Evolutionary conservation across 2,329 filamentous ascomycete genomes (phyloP), one percentile per base, ranked within the genome.

Genomic region (Aureobasidium melanogenum): DNA sequence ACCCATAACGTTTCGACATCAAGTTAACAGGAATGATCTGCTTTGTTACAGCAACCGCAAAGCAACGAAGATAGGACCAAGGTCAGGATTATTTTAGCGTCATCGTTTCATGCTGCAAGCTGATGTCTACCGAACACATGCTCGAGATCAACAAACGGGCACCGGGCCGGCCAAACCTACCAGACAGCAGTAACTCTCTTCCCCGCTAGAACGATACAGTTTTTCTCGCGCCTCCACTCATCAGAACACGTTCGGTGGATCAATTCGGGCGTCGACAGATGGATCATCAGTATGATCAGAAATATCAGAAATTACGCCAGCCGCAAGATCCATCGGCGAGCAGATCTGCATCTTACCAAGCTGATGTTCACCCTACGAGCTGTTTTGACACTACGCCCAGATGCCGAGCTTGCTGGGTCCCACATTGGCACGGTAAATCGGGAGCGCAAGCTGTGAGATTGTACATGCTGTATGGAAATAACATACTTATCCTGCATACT

Each of bases 61-160:
- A 24, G 36, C 36, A 30, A 36, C 36, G 10, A 50, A 19, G 8
- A 48, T 19, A 34, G 30, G 26, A 10, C 17, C 46, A 34, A 28
- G 28, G 46, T 50, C n/a, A 14, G 46, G 6, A 22, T 41, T 36
- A 36, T 36, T 36, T 15, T 36, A 28, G 38, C 52, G 54, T 58
- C 54, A 58, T 58, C 41, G 54, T 58, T 58, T 58, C 52, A 56
- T 58, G 41, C 36, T 47, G 30, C 28, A 58, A 43, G 41, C 43
- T 38, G 28, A 47, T 22, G 54, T 58, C 32, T 58, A 36, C 52
- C 52, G 24, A 56, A 54, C 51, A 39, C 48, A 39, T 46, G 39
- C 39, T 22, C 22, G 17, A 22, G 44, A 59, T 59, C 56, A 59
- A 59, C 56, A 59, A 41, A 59, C 44, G 56, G 56, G 15, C 22